These are phyloP conservation scores for Salicornia ramosissima DNA, from an alignment of 148 eudicot species.

Conservation along the genomic window DNA sequence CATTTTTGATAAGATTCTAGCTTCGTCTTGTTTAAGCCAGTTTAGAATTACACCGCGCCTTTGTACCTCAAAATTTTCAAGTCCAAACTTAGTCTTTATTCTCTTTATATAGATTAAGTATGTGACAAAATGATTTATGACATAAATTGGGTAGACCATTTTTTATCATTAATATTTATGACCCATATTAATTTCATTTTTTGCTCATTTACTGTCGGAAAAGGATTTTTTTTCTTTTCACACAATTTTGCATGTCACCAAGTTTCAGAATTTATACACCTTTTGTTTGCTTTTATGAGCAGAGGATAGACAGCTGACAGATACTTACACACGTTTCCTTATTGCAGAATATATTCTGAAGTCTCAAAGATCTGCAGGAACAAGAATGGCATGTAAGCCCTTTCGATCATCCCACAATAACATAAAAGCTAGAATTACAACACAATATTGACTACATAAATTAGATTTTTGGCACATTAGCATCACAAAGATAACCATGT, in stretches of 20 bases:
- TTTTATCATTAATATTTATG: neutral
- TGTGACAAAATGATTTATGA: neutral
- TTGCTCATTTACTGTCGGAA: too few relatives aligned
- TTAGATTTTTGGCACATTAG: neutral
- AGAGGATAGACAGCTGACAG: neutral
- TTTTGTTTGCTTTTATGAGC: neutral
- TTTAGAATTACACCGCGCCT: neutral
- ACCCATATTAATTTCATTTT: neutral
- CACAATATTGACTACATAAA: neutral
- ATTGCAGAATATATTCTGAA: conserved; percentile 65
- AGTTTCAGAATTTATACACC: neutral
- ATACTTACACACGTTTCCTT: conserved; percentile 74
- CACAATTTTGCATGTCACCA: too few relatives aligned
- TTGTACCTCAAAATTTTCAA: neutral
- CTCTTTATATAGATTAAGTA: neutral
- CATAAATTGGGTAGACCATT: neutral
- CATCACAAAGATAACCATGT: neutral
- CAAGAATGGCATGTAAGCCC: conserved; percentile 10
- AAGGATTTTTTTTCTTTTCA: too few relatives aligned
- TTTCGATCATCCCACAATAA: conserved; percentile 6
- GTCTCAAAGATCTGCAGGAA: conserved; percentile 65
- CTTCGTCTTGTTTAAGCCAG: neutral
- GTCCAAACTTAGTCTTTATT: neutral
- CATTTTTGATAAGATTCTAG: neutral
- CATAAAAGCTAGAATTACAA: neutral